A percentile compares a stretch with the other conserved stretches of the same genome.
Conservation (phyloP, 2,329 filamentous ascomycete species). For the Xylariaceae sp. region DNA sequence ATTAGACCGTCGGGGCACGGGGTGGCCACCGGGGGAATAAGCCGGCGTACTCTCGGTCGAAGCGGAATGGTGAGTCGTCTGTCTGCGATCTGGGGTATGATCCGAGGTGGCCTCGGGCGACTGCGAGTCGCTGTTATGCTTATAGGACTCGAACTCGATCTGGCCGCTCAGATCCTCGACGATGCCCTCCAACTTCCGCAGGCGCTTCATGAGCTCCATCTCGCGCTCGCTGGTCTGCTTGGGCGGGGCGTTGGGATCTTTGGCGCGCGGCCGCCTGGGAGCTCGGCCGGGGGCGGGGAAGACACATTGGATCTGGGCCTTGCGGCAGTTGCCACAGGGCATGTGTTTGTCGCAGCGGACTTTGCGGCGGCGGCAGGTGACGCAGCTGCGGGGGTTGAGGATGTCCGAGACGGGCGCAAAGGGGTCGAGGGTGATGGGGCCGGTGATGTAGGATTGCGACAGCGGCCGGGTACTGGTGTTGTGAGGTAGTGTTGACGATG, state of each 20-base stretch:
- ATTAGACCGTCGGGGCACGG: conserved; percentile 13
- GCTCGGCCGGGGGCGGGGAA: conserved; percentile 72
- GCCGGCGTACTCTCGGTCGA: too few relatives aligned
- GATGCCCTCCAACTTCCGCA: conserved; percentile 71
- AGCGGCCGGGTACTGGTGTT: too few relatives aligned
- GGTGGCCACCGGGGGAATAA: conserved; percentile 16
- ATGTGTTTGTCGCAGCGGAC: conserved; percentile 77
- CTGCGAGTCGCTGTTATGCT: conserved; percentile 39
- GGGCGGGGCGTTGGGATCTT: conserved; percentile 59
- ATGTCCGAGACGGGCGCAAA: conserved; percentile 27
- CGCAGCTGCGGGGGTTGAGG: conserved; percentile 39
- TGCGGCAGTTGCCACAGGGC: conserved; percentile 71
- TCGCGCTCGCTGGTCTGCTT: conserved; percentile 59
- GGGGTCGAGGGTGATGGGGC: conserved; percentile 31
- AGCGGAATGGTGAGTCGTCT: conserved; percentile 16
- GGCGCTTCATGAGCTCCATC: conserved; percentile 65
- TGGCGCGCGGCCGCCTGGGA: conserved; percentile 61
- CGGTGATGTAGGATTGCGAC: too few relatives aligned
- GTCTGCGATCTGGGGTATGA: conserved; percentile 21
- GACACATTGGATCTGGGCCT: conserved; percentile 66
- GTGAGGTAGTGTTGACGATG: too few relatives aligned
- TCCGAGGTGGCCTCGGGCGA: conserved; percentile 24
- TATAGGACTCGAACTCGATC: conserved; percentile 51
- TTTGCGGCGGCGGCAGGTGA: conserved; percentile 52
- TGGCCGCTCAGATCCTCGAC: conserved; percentile 66